Conservation (phyloP, 2,329 filamentous ascomycete species). For the Apiospora saccharicola region DNA sequence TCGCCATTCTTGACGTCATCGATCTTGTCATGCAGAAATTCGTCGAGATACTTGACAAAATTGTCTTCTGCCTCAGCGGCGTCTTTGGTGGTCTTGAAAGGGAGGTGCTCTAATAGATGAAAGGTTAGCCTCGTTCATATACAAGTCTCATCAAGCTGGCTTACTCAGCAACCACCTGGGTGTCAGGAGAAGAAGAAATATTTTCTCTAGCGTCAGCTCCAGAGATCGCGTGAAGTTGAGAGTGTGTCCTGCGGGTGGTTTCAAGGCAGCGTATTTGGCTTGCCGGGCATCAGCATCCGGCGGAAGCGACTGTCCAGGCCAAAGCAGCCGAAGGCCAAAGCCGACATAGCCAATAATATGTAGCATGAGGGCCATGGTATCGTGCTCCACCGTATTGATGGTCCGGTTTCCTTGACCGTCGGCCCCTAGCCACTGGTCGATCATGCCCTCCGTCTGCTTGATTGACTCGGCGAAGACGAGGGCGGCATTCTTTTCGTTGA, state of each 20-base stretch:
- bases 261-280: conserved; percentile 54
- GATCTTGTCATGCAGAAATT: conserved; percentile 70
- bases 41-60: conserved; percentile 73
- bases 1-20: conserved; percentile 48
- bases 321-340: conserved; percentile 69
- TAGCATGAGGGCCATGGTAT: conserved; percentile 69
- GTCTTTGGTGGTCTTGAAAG: conserved; percentile 58
- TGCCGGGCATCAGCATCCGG: conserved; percentile 52
- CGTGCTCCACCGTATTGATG: conserved; percentile 64
- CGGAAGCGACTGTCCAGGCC: conserved; percentile 66
- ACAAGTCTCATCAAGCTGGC: conserved; percentile 32
- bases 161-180: conserved; percentile 64
- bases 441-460: conserved; percentile 68
- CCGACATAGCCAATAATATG: conserved; percentile 72
- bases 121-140: neutral
- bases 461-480: conserved; percentile 71
- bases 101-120: conserved; percentile 43
- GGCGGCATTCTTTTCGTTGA: conserved; percentile 78
- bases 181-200: conserved; percentile 67
- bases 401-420: conserved; percentile 52
- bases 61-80: conserved; percentile 65
- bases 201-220: conserved; percentile 66
- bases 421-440: conserved; percentile 62
- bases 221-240: conserved; percentile 73
- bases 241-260: conserved; percentile 60